Percentiles rank a stretch among this genome's conserved stretches.
These are phyloP conservation scores for Aspergillus sclerotiicarbonarius DNA, from an alignment of 495 filamentous ascomycete species.

Conservation along the genomic window DNA sequence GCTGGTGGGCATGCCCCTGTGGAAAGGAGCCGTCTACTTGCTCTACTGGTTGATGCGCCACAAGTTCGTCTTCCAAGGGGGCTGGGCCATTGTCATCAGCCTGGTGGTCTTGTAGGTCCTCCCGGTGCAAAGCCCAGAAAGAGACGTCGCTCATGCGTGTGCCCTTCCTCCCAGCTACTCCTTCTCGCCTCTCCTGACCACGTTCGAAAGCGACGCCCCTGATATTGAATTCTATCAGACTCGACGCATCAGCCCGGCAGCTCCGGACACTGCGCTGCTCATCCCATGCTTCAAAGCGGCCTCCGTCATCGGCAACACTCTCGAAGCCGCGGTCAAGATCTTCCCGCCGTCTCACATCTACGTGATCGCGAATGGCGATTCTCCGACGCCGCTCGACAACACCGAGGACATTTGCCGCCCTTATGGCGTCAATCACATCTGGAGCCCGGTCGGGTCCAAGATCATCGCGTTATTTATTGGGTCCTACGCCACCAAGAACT, in stretches of 20 bases:
- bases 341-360: slow-evolving; percentile 46
- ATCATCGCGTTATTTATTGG: slow-evolving; percentile 49
- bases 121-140: not conserved
- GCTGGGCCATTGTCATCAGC: slow-evolving; percentile 36
- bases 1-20: slow-evolving; percentile 39
- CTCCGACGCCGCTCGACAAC: slow-evolving; percentile 37
- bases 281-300: slow-evolving; percentile 51
- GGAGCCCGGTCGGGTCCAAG: slow-evolving; percentile 41
- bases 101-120: slow-evolving; percentile 31
- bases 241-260: slow-evolving; percentile 17
- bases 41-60: slow-evolving; percentile 35
- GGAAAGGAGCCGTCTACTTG: slow-evolving; percentile 44
- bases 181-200: slow-evolving; percentile 35
- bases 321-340: slow-evolving; percentile 45
- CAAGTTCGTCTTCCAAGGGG: slow-evolving; percentile 37
- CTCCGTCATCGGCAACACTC: slow-evolving; percentile 38
- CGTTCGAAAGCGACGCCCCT: slow-evolving; percentile 38
- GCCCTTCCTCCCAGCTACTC: slow-evolving; percentile 28
- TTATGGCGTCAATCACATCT: slow-evolving; percentile 41
- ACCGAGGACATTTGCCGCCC: slow-evolving; percentile 45
- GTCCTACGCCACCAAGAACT: slow-evolving; percentile 37
- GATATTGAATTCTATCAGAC: slow-evolving; percentile 16
- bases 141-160: not conserved
- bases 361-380: slow-evolving; percentile 46
- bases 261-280: slow-evolving; percentile 34